phyloP scores from a whole-genome alignment of 1,284 basidiomycete genomes.

The Ceratobasidium sp. region DNA sequence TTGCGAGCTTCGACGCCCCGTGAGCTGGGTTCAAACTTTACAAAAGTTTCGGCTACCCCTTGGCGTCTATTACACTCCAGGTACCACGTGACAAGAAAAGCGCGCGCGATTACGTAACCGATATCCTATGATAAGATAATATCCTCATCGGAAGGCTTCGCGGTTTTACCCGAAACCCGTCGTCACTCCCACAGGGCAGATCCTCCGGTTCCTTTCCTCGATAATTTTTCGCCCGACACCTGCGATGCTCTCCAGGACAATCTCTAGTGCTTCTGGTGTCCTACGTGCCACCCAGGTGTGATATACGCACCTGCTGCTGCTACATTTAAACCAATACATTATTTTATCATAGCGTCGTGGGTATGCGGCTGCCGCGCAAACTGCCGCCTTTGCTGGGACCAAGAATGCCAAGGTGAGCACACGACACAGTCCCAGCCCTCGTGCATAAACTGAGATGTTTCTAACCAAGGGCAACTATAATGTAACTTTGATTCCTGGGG shows the following conservation, averaged over 20 bases:
- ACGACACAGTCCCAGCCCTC: constrained; percentile 28
- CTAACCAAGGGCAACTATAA: constrained; percentile 87
- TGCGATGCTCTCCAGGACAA: constrained; percentile 34
- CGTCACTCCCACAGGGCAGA: constrained; percentile 37
- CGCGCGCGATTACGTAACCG: too few species aligned
- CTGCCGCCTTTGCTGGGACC: constrained; percentile 87
- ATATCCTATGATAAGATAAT: constrained; percentile 28
- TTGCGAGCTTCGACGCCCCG: constrained; percentile 5
- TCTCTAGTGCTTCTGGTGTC: constrained; percentile 26
- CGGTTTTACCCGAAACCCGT: constrained; percentile 37
- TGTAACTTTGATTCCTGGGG: constrained; percentile 92
- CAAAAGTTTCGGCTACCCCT: background rate
- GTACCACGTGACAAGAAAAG: constrained; percentile 7
- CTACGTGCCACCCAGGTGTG: constrained; percentile 29
- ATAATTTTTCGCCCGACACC: constrained; percentile 32
- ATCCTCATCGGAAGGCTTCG: constrained; percentile 15
- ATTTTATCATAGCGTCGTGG: constrained; percentile 30
- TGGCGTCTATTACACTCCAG: constrained; percentile 7
- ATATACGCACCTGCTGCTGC: background rate
- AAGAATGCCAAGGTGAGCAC: constrained; percentile 82
- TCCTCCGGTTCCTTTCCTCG: constrained; percentile 25
- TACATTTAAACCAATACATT: background rate
- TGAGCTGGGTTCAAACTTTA: background rate
- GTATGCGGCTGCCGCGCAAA: constrained; percentile 53
- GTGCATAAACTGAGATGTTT: constrained; percentile 11